These are phyloP conservation scores for Stagonosporopsis chrysanthemi DNA, from an alignment of 2,329 filamentous ascomycete genomes.

Conservation along the genomic window DNA sequence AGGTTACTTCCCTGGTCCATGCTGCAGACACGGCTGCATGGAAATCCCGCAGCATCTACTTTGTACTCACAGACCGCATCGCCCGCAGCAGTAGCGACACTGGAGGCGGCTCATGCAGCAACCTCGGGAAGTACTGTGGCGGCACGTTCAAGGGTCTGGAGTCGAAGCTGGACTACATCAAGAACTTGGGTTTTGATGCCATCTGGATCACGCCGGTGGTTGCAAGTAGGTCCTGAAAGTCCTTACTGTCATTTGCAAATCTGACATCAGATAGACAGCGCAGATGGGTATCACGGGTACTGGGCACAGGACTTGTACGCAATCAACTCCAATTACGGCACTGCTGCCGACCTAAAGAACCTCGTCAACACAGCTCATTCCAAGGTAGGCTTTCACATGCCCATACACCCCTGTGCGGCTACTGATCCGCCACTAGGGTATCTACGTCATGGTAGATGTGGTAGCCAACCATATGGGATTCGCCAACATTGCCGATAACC, in stretches of 20 bases:
- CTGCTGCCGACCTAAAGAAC: constrained; percentile 55
- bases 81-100: constrained; percentile 44
- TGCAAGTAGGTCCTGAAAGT: constrained; percentile 32
- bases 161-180: constrained; percentile 60
- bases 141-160: constrained; percentile 60
- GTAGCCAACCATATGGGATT: constrained; percentile 58
- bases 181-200: constrained; percentile 59
- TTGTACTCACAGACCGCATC: constrained; percentile 47
- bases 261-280: constrained; percentile 39
- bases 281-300: constrained; percentile 60
- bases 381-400: constrained; percentile 48
- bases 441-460: constrained; percentile 61
- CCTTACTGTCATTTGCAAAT: not conserved
- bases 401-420: not conserved
- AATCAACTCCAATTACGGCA: constrained; percentile 60
- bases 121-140: constrained; percentile 56
- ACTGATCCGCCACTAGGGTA: constrained; percentile 32
- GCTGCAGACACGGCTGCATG: constrained; percentile 45
- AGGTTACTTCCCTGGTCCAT: constrained; percentile 27
- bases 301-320: constrained; percentile 58
- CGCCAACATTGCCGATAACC: constrained; percentile 37
- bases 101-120: constrained; percentile 40
- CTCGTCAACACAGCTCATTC: constrained; percentile 56
- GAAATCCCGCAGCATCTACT: constrained; percentile 50
- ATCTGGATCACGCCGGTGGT: constrained; percentile 56